These are phyloP conservation scores for Auricularia cornea DNA, from an alignment of 768 basidiomycete genomes.

Conservation along the genomic window DNA sequence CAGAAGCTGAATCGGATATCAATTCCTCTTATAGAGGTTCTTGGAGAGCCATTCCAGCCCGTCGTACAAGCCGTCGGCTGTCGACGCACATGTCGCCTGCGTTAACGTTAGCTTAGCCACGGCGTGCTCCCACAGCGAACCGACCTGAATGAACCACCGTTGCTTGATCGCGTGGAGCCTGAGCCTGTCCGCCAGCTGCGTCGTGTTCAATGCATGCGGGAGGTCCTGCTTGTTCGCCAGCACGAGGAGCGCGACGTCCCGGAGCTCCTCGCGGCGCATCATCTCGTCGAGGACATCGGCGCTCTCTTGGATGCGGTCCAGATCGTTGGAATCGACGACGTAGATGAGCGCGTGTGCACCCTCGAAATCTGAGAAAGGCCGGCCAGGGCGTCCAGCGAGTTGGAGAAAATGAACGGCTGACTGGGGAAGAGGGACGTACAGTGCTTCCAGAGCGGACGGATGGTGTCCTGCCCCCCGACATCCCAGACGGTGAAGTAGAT, in stretches of 20 bases:
- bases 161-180: neutral
- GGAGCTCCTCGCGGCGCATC: slow-evolving; percentile 34
- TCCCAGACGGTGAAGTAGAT: slow-evolving; percentile 55
- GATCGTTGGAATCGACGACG: slow-evolving; percentile 52
- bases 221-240: slow-evolving; percentile 6
- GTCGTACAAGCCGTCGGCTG: too few species aligned
- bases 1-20: too few species aligned
- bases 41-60: too few species aligned
- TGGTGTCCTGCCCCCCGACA: slow-evolving; percentile 50
- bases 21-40: too few species aligned
- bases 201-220: neutral
- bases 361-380: slow-evolving; percentile 35
- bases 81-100: too few species aligned
- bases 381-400: too few species aligned
- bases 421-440: slow-evolving; percentile 22
- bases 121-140: too few species aligned
- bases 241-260: slow-evolving; percentile 36
- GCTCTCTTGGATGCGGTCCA: slow-evolving; percentile 42
- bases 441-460: slow-evolving; percentile 38
- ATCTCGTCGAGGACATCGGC: slow-evolving; percentile 39
- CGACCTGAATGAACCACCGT: slow-evolving; percentile 4
- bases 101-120: too few species aligned
- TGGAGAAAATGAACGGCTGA: neutral
- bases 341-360: slow-evolving; percentile 55
- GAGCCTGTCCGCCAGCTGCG: neutral